These are phyloP conservation scores for Hyparrhenia diplandra DNA, from an alignment of 176 grass and related monocot species.

Conservation along the genomic window DNA sequence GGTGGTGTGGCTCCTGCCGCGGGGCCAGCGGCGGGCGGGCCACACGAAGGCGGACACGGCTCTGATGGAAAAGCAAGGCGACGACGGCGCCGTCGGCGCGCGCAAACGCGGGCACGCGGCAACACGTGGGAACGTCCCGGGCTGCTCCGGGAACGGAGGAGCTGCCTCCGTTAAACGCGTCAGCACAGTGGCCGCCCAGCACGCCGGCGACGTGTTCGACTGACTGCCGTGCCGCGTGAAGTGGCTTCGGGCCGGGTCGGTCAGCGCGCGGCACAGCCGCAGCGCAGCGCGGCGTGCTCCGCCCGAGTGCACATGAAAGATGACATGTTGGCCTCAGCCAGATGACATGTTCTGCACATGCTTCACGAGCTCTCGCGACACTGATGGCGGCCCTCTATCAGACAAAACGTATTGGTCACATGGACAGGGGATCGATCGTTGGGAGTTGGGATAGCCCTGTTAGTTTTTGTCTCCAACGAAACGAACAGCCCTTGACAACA, in stretches of 20 bases:
- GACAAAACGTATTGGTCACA: no score
- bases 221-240: background rate
- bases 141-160: constrained; percentile 24
- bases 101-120: background rate
- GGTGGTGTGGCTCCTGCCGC: background rate
- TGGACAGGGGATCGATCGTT: no score
- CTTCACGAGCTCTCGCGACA: background rate
- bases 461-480: no score
- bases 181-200: background rate
- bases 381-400: background rate
- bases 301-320: background rate
- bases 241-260: background rate
- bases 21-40: background rate
- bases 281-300: background rate
- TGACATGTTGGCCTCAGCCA: no score
- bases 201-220: background rate
- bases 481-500: no score
- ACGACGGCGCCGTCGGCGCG: background rate
- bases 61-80: background rate
- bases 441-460: no score
- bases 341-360: background rate
- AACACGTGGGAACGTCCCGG: constrained; percentile 22
- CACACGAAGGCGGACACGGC: constrained; percentile 8
- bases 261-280: background rate
- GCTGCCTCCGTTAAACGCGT: constrained; percentile 23